Evolutionary conservation across 164 flowering plant genomes (phyloP).

Genomic region (Platanus orientalis): DNA sequence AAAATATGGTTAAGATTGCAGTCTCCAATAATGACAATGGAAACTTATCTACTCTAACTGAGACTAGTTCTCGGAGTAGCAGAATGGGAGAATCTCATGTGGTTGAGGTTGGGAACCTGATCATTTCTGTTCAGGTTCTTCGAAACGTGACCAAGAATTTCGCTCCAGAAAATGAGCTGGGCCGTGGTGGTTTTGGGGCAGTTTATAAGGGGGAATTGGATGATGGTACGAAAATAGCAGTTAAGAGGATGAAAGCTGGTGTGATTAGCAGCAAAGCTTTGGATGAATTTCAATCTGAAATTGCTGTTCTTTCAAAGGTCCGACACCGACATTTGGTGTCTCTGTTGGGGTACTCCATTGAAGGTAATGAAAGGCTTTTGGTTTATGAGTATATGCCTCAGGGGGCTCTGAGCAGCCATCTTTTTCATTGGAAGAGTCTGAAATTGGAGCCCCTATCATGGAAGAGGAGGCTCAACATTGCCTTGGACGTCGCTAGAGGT

Average conservation of each 20-base stretch:
- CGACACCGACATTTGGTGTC: conserved; percentile 68
- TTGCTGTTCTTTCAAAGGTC: conserved; percentile 66
- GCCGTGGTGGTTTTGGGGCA: conserved; percentile 72
- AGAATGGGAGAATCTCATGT: conserved; percentile 43
- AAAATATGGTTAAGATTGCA: conserved; percentile 46
- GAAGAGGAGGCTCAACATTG: conserved; percentile 60
- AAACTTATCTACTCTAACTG: conserved; percentile 28
- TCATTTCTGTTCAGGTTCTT: conserved; percentile 63
- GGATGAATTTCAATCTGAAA: conserved; percentile 63
- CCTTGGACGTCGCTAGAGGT: conserved; percentile 68
- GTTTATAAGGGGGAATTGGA: conserved; percentile 64
- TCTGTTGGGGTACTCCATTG: conserved; percentile 52
- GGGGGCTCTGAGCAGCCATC: conserved; percentile 61
- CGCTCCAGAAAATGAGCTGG: conserved; percentile 58
- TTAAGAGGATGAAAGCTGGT: conserved; percentile 69
- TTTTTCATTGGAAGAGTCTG: conserved; percentile 57
- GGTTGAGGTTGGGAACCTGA: conserved; percentile 50
- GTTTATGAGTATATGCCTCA: conserved; percentile 70
- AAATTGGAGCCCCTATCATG: conserved; percentile 59
- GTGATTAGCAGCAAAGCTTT: conserved; percentile 45
- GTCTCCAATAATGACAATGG: conserved; percentile 36
- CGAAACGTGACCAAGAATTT: conserved; percentile 55
- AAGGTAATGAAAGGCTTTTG: conserved; percentile 52
- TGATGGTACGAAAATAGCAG: conserved; percentile 68
- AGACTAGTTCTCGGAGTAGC: conserved; percentile 45